These are phyloP conservation scores for Thozetella sp. DNA, from an alignment of 495 filamentous ascomycete genomes.

Conservation along the genomic window DNA sequence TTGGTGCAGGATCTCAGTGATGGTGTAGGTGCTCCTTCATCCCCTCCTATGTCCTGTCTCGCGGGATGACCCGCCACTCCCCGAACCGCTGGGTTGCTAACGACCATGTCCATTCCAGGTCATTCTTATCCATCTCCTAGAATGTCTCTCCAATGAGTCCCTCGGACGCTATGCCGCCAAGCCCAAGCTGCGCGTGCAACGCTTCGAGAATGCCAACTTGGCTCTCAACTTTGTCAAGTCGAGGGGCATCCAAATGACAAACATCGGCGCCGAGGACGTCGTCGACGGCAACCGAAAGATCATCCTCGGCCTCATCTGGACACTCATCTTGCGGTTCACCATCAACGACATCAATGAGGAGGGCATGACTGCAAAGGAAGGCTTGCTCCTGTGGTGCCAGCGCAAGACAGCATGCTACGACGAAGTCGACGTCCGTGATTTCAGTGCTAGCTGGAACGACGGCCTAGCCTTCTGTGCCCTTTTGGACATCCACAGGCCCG, in stretches of 20 bases:
- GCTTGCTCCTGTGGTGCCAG: slow-evolving; percentile 94
- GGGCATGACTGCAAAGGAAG: slow-evolving; percentile 97
- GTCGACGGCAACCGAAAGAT: slow-evolving; percentile 98
- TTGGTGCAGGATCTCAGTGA: slow-evolving; percentile 88
- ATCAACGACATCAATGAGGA: slow-evolving; percentile 98
- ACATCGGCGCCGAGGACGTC: slow-evolving; percentile 97
- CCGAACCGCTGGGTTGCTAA: slow-evolving; percentile 6
- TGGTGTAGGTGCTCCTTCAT: slow-evolving; percentile 64
- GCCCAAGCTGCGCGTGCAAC: slow-evolving; percentile 93
- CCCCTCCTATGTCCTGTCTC: slow-evolving; percentile 3
- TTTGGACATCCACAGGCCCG: slow-evolving; percentile 94
- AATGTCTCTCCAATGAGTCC: slow-evolving; percentile 90
- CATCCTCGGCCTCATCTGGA: slow-evolving; percentile 96
- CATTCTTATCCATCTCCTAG: slow-evolving; percentile 91
- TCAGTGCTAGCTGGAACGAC: slow-evolving; percentile 95
- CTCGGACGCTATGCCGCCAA: slow-evolving; percentile 95
- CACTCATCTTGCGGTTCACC: slow-evolving; percentile 93
- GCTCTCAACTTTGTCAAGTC: slow-evolving; percentile 91
- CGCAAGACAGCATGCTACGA: slow-evolving; percentile 98
- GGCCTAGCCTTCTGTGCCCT: slow-evolving; percentile 95
- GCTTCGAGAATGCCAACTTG: slow-evolving; percentile 98
- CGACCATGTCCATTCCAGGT: slow-evolving; percentile 55
- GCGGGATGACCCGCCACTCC: slow-evolving; percentile 1
- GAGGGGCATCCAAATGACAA: slow-evolving; percentile 92
- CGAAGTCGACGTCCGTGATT: slow-evolving; percentile 91